phyloP scores from a whole-genome alignment of 2,329 filamentous ascomycete genomes.

The Pyrenophora tritici-repentis region DNA sequence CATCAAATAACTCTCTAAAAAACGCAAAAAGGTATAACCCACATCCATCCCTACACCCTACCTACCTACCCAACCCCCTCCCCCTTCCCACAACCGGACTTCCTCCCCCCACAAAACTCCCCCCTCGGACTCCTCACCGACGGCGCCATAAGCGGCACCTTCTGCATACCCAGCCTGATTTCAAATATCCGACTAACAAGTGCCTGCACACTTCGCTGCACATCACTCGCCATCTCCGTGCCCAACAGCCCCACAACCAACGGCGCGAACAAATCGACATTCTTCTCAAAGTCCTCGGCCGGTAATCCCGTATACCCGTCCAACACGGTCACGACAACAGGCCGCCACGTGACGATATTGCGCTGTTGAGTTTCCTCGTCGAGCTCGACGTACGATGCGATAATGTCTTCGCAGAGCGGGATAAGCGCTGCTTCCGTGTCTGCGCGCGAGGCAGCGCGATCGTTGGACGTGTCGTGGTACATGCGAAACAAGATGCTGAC shows the following conservation, averaged over 20 bases:
- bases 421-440: conserved; percentile 92
- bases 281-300: conserved; percentile 74
- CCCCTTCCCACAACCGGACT: too few relatives aligned
- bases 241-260: conserved; percentile 80
- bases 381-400: conserved; percentile 79
- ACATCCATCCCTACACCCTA: too few relatives aligned
- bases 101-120: conserved; percentile 20
- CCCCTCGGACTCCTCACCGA: conserved; percentile 27
- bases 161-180: conserved; percentile 25
- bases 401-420: conserved; percentile 92
- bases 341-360: conserved; percentile 96
- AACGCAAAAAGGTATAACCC: too few relatives aligned
- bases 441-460: conserved; percentile 75
- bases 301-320: conserved; percentile 91
- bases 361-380: conserved; percentile 97
- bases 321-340: conserved; percentile 94
- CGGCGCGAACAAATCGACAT: conserved; percentile 84
- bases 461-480: conserved; percentile 88
- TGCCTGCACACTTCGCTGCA: conserved; percentile 76
- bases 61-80: too few relatives aligned
- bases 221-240: conserved; percentile 79
- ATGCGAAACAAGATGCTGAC: conserved; percentile 95
- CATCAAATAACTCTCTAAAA: too few relatives aligned
- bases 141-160: conserved; percentile 31
- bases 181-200: conserved; percentile 85